These are phyloP conservation scores for Eutrema salsugineum DNA, from an alignment of 441 rosid species.

Conservation along the genomic window DNA sequence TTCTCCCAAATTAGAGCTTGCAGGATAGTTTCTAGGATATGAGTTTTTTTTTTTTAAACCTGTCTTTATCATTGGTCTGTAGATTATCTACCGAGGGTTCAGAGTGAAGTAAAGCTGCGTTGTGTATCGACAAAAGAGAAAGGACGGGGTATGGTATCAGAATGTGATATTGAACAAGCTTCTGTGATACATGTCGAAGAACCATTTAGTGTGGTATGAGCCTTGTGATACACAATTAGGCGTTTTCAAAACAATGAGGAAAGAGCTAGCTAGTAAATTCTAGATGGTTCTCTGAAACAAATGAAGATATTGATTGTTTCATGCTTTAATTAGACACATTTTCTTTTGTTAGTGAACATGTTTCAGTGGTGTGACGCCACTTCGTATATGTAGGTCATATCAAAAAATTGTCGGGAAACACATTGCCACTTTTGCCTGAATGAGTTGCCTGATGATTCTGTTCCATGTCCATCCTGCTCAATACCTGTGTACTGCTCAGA, in stretches of 20 bases:
- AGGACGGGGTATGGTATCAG: conserved; percentile 80
- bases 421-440: conserved; percentile 89
- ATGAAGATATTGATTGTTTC: neutral
- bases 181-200: conserved; percentile 71
- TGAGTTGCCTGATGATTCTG: conserved; percentile 62
- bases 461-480: conserved; percentile 77
- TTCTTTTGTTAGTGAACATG: neutral
- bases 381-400: conserved; percentile 46
- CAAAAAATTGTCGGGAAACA: conserved; percentile 60
- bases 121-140: conserved; percentile 53
- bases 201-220: conserved; percentile 66
- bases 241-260: neutral
- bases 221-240: neutral
- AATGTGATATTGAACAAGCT: conserved; percentile 60
- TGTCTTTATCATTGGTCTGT: neutral
- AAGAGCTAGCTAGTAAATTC: neutral
- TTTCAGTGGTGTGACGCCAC: neutral
- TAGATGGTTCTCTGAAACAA: neutral
- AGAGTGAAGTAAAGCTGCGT: conserved; percentile 37
- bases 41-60: neutral
- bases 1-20: neutral
- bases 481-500: conserved; percentile 77
- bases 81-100: conserved; percentile 43
- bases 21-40: neutral
- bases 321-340: neutral